phyloP scores from a whole-genome alignment of 345 rosid genomes.

The Balakata baccata region DNA sequence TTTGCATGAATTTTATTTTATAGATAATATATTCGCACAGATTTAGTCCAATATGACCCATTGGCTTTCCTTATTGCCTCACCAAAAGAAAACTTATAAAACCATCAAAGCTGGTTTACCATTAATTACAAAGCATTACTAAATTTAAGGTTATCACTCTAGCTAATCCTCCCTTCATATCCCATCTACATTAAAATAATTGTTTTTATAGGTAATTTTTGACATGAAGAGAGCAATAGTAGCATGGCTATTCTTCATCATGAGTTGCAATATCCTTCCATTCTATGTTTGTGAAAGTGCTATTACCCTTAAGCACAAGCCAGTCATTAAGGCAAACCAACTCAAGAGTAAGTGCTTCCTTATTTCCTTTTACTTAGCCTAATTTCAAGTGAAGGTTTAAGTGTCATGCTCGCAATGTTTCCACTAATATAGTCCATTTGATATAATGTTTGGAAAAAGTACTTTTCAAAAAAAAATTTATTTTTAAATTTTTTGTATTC shows the following conservation, averaged over 20 bases:
- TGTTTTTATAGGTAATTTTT: neutral
- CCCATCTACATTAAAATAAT: neutral
- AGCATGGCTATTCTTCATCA: neutral
- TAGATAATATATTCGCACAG: neutral
- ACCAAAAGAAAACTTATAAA: neutral
- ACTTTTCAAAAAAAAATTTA: too few relatives aligned
- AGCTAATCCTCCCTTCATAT: neutral
- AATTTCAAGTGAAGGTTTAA: neutral
- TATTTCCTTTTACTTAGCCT: neutral
- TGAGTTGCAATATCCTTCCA: neutral
- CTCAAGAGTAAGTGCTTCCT: neutral
- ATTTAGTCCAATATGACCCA: neutral
- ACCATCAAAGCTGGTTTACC: neutral
- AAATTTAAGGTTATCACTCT: neutral
- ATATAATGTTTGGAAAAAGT: too few relatives aligned
- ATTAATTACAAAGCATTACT: neutral
- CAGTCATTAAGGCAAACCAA: neutral
- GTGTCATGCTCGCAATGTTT: too few relatives aligned
- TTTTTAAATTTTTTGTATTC: too few relatives aligned
- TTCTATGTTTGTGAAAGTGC: neutral
- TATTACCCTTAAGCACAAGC: neutral
- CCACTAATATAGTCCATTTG: neutral
- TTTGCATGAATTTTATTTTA: neutral
- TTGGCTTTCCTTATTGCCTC: neutral
- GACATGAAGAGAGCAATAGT: neutral